phyloP scores from a whole-genome alignment of 2,329 filamentous ascomycete species.

The Lasiodiplodia gonubiensis region DNA sequence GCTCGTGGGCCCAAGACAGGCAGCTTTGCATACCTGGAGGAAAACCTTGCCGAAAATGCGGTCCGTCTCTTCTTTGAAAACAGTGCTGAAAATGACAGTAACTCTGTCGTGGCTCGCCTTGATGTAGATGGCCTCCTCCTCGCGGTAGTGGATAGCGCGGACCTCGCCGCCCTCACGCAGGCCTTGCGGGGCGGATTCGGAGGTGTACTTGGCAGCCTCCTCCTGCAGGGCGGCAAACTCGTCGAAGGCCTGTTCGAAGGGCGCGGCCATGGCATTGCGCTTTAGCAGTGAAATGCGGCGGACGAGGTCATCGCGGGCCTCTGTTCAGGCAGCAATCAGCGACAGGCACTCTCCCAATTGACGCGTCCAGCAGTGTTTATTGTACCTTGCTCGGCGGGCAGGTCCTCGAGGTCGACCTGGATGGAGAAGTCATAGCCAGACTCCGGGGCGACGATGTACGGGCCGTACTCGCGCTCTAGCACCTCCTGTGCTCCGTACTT shows the following conservation, averaged over 20 bases:
- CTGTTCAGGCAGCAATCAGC: slow-evolving; percentile 52
- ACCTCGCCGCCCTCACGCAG: slow-evolving; percentile 87
- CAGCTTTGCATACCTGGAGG: slow-evolving; percentile 64
- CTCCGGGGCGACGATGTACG: slow-evolving; percentile 87
- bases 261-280: slow-evolving; percentile 98
- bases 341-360: slow-evolving; percentile 33
- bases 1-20: neutral
- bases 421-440: slow-evolving; percentile 96
- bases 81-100: slow-evolving; percentile 97
- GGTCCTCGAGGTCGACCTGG: slow-evolving; percentile 81
- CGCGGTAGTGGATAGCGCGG: slow-evolving; percentile 96
- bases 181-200: slow-evolving; percentile 91
- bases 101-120: slow-evolving; percentile 97
- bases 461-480: slow-evolving; percentile 91
- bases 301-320: slow-evolving; percentile 84
- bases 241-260: slow-evolving; percentile 95
- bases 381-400: slow-evolving; percentile 79
- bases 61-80: slow-evolving; percentile 98
- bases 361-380: neutral
- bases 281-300: slow-evolving; percentile 89
- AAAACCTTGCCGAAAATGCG: slow-evolving; percentile 98
- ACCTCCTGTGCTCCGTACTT: slow-evolving; percentile 92
- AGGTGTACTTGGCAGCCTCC: slow-evolving; percentile 89
- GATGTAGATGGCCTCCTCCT: slow-evolving; percentile 98
- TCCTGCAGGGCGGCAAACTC: slow-evolving; percentile 87